phyloP scores from a whole-genome alignment of 2,329 filamentous ascomycete species.

The Mollisiaceae sp. region DNA sequence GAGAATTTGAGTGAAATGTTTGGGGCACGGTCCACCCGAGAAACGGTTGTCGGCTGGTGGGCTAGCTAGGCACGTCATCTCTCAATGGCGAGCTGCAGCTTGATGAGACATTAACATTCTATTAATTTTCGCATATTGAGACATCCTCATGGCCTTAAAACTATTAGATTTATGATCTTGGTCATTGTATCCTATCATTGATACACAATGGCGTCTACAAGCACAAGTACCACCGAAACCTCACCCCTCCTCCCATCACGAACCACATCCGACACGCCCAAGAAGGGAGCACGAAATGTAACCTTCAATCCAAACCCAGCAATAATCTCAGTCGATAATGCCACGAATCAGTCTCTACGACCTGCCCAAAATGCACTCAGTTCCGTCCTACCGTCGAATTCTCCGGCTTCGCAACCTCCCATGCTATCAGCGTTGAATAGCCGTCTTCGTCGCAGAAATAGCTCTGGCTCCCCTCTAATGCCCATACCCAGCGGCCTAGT shows the following conservation, averaged over 20 bases:
- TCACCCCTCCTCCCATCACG: conserved; percentile 31
- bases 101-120: conserved; percentile 8
- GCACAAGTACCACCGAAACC: conserved; percentile 28
- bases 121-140: conserved; percentile 2
- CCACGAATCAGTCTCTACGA: conserved; percentile 52
- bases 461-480: conserved; percentile 62
- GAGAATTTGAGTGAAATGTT: background rate
- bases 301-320: conserved; percentile 77
- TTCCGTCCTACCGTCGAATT: conserved; percentile 43
- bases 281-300: conserved; percentile 57
- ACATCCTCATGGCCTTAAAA: conserved; percentile 20
- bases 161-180: conserved; percentile 16
- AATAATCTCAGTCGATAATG: conserved; percentile 61
- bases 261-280: conserved; percentile 29
- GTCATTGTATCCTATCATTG: conserved; percentile 3
- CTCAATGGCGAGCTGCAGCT: conserved; percentile 6
- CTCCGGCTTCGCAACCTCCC: conserved; percentile 51
- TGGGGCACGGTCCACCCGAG: background rate
- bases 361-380: conserved; percentile 34
- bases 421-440: conserved; percentile 83
- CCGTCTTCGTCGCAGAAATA: conserved; percentile 86
- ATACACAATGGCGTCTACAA: conserved; percentile 35
- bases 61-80: conserved; percentile 13
- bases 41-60: conserved; percentile 12
- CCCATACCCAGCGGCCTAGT: conserved; percentile 43